Percentiles rank a stretch among this genome's conserved stretches.
Evolutionary conservation across 108 stramenopile species (phyloP).

Genomic region (Cyclotella sp.): DNA sequence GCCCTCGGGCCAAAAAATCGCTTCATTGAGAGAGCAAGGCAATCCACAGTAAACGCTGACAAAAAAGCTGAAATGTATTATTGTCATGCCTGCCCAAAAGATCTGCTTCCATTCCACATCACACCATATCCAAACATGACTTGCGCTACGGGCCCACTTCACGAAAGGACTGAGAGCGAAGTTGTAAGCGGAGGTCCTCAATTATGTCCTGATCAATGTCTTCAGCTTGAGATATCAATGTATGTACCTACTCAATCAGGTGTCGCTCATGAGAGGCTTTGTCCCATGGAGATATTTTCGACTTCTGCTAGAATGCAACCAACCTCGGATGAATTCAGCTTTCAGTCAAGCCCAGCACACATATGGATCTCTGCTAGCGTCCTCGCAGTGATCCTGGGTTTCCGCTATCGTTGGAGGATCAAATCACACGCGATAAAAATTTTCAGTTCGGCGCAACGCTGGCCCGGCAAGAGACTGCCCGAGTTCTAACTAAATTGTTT

Average conservation of each 20-base stretch:
- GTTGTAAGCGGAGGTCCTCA: neutral
- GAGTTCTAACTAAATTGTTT: too few relatives aligned
- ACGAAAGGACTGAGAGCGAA: neutral
- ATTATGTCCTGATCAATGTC: constrained; percentile 3
- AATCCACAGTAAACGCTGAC: too few relatives aligned
- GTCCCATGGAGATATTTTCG: constrained; percentile 12
- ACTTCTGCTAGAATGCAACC: too few relatives aligned
- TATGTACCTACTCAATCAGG: constrained; percentile 8
- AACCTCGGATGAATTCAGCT: too few relatives aligned
- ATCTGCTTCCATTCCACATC: constrained; percentile 8
- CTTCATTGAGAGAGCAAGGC: neutral
- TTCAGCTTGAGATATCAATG: neutral
- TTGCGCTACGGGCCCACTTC: constrained; percentile 1
- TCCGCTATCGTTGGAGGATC: too few relatives aligned
- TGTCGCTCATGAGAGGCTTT: constrained; percentile 2
- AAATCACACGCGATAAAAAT: too few relatives aligned
- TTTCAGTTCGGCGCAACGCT: too few relatives aligned
- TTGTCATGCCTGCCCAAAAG: constrained; percentile 11
- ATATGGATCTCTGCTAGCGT: too few relatives aligned
- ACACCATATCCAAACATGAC: constrained; percentile 22
- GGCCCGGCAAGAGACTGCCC: too few relatives aligned
- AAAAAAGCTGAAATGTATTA: neutral
- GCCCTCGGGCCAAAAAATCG: constrained; percentile 25
- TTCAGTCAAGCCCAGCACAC: too few relatives aligned
- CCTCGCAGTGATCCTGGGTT: too few relatives aligned